phyloP scores from a whole-genome alignment of 768 basidiomycete genomes.

The Clavulina sp. region DNA sequence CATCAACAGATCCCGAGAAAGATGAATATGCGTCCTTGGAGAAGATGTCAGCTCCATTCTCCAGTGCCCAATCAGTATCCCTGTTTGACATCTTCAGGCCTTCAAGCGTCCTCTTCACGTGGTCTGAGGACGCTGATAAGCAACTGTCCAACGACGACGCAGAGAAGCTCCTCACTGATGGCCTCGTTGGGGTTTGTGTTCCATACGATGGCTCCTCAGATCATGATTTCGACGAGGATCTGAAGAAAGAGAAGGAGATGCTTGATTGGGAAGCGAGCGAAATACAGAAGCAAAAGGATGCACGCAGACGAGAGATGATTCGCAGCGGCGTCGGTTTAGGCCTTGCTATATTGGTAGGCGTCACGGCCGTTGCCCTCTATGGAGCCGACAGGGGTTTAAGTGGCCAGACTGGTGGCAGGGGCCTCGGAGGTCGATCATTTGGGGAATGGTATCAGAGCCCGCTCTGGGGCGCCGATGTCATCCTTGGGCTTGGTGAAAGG shows the following conservation, averaged over 20 bases:
- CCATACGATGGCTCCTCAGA: slow-evolving; percentile 35
- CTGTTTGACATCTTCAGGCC: slow-evolving; percentile 55
- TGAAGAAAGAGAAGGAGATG: slow-evolving; percentile 3
- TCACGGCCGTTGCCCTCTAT: neutral
- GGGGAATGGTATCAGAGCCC: too few relatives aligned
- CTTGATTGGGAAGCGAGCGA: neutral
- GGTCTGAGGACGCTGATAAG: slow-evolving; percentile 31
- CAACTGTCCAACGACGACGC: slow-evolving; percentile 38
- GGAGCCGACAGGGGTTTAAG: too few relatives aligned
- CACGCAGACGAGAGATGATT: neutral
- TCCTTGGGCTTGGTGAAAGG: too few relatives aligned
- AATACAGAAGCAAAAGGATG: neutral
- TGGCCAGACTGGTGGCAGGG: too few relatives aligned
- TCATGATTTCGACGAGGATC: slow-evolving; percentile 1
- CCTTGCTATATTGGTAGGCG: neutral
- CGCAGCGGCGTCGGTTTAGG: neutral
- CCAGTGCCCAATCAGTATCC: slow-evolving; percentile 38
- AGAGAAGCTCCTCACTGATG: slow-evolving; percentile 19
- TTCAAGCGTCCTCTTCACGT: slow-evolving; percentile 58
- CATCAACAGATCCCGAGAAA: neutral
- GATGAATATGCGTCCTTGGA: neutral
- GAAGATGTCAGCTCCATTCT: slow-evolving; percentile 21
- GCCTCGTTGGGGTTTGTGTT: slow-evolving; percentile 28
- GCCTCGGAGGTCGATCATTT: too few relatives aligned
- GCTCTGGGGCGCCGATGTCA: too few relatives aligned